Percentiles rank a stretch among this genome's conserved stretches.
These are phyloP conservation scores for Cladosporium sp. DNA, from an alignment of 2,329 filamentous ascomycete species.

Conservation along the genomic window DNA sequence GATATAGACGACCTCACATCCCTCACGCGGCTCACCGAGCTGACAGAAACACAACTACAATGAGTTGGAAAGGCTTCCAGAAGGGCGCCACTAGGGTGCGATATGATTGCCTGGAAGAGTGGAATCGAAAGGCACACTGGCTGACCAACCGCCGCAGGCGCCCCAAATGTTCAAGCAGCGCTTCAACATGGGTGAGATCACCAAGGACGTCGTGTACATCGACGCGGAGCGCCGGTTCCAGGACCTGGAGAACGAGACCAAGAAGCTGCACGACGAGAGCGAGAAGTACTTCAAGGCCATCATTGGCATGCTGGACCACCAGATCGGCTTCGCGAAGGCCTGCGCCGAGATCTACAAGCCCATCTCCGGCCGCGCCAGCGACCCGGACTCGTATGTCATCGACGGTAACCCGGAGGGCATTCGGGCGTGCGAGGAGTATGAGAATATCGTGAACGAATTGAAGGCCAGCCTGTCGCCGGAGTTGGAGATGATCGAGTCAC, in stretches of 20 bases:
- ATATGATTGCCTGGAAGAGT: constrained; percentile 29
- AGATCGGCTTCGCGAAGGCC: constrained; percentile 97
- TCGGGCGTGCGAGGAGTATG: constrained; percentile 92
- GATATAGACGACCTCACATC: background rate
- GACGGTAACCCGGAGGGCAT: constrained; percentile 94
- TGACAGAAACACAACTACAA: constrained; percentile 34
- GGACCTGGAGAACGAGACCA: constrained; percentile 92
- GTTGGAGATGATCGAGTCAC: constrained; percentile 92
- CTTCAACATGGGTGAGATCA: constrained; percentile 94
- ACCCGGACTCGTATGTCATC: constrained; percentile 75
- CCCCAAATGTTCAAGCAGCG: constrained; percentile 87
- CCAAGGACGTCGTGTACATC: constrained; percentile 90
- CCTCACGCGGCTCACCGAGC: background rate
- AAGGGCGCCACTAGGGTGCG: constrained; percentile 80
- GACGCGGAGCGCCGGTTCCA: constrained; percentile 92
- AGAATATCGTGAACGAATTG: constrained; percentile 82
- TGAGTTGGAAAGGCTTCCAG: constrained; percentile 97
- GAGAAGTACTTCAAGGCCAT: constrained; percentile 98
- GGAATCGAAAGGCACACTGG: constrained; percentile 1
- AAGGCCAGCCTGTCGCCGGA: constrained; percentile 86
- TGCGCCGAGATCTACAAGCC: constrained; percentile 97
- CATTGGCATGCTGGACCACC: constrained; percentile 94
- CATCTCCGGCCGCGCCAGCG: constrained; percentile 91
- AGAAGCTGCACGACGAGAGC: constrained; percentile 93
- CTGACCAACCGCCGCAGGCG: constrained; percentile 49